Conservation (phyloP, 768 basidiomycete species). For the Podaxis rugospora region DNA sequence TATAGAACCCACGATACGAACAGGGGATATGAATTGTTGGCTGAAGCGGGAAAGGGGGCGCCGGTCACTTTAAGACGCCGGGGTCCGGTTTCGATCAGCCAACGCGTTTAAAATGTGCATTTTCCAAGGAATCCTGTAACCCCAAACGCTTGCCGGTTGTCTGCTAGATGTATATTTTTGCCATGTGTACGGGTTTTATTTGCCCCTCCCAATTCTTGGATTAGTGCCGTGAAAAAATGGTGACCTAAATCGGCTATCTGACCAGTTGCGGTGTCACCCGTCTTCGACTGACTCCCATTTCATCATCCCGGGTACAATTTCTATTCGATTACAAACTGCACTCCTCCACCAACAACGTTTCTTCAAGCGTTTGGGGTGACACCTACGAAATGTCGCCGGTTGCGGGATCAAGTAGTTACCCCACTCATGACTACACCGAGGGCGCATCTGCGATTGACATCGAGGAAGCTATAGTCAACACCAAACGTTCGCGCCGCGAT, state of each 20-base stretch:
- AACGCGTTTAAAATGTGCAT: no score
- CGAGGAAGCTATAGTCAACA: conserved; percentile 48
- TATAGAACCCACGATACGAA: neutral
- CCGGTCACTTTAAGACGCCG: conserved; percentile 9
- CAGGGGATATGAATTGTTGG: neutral
- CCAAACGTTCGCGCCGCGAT: conserved; percentile 53
- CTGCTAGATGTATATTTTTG: neutral
- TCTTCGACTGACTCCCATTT: neutral
- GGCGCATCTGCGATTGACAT: conserved; percentile 80
- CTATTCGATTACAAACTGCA: conserved; percentile 17
- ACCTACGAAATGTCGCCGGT: conserved; percentile 38
- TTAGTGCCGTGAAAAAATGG: neutral
- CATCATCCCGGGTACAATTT: neutral
- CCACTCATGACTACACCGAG: conserved; percentile 73
- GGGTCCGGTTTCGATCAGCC: neutral
- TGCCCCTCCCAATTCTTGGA: neutral
- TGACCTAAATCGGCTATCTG: neutral
- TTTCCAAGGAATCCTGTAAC: no score
- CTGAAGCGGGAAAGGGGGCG: neutral
- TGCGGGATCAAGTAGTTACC: conserved; percentile 28
- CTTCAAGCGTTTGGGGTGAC: conserved; percentile 16
- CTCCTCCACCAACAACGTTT: conserved; percentile 3
- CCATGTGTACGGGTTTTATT: neutral
- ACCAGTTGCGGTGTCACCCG: neutral
- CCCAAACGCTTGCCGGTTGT: neutral